Percentiles rank a stretch among this genome's conserved stretches.
These are phyloP conservation scores for Avena eriantha DNA, from an alignment of 176 grass and related monocot species.

Conservation along the genomic window DNA sequence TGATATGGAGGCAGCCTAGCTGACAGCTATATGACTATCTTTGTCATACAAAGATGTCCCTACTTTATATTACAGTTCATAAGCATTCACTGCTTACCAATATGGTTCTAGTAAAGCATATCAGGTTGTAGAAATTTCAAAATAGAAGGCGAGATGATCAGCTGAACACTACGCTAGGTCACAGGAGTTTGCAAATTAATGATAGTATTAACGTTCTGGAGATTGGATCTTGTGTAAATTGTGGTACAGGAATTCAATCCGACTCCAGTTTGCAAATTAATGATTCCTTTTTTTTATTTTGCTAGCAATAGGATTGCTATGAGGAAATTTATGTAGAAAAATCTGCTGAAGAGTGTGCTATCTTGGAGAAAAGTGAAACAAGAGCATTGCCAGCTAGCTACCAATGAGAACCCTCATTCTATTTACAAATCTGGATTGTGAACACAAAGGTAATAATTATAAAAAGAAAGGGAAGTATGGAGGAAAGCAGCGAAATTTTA, in stretches of 20 bases:
- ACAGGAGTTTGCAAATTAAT: neutral
- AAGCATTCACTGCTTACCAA: too few relatives aligned
- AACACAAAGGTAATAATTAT: neutral
- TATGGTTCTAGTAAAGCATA: too few relatives aligned
- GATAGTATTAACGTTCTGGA: neutral
- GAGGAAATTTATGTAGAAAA: neutral
- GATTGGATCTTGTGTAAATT: neutral
- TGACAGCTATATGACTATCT: neutral
- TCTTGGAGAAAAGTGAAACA: neutral
- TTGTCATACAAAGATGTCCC: neutral
- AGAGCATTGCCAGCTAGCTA: slow-evolving; percentile 3
- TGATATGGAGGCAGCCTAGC: neutral
- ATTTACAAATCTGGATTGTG: slow-evolving; percentile 8
- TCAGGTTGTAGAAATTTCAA: too few relatives aligned
- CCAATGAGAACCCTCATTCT: neutral
- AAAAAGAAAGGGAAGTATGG: too few relatives aligned
- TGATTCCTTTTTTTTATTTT: neutral
- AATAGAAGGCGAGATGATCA: neutral
- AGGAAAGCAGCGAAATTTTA: too few relatives aligned
- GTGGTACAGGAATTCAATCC: neutral
- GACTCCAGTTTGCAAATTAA: neutral
- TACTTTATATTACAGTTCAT: neutral
- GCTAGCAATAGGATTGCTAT: neutral
- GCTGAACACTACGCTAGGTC: neutral
- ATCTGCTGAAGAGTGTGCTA: neutral